Base-by-base conservation (phyloP, 805 yeast genomes). In the Barnettozyma salicaria region DNA sequence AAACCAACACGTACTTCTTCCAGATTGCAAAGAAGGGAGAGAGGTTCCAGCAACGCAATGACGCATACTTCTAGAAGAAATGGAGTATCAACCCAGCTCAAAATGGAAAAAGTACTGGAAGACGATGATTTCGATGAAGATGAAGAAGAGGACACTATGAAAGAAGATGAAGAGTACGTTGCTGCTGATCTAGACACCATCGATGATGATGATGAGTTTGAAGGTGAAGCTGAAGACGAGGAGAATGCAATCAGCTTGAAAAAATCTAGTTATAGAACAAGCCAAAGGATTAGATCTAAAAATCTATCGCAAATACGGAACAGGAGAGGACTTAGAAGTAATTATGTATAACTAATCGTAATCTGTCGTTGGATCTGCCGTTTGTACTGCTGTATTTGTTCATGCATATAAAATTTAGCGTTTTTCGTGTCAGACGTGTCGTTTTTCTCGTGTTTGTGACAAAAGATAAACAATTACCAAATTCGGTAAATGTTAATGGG, bases 231-330 rank as follows among this genome's bases (percentile, higher is more conserved):
- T 9, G 49, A 38, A 9, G 51, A 43, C 13, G 47, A 33, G 9
- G 53, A 45, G 11, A 48, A 48, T 30, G 54, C 55, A 3, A 39
- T 44, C n/a, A 45, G 39, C 5, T 29, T 49, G 26, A 52, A 50
- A 20, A 42, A 37, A 6, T 34, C 31, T 8, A 39, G 39, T 1
- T 46, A 37, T 29, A 33, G 53, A 29, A 20, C 54, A 3, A 47
- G 53, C 19, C 38, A 35, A 14, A 34, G 58, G 7, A 47, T 52
- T 19, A 53, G 41, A 19, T 42, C 50, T 5, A 49, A 48, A 41
- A 50, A 52, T 27, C 30, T 50, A 6, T 40, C 49, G 6, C 52
- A 52, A 33, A 37, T 53, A 7, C 46, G 43, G 21, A 45, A 47
- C 17, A 45, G 55, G 38, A 36, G 53, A 27, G 44, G 42, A 5